Percentiles rank a stretch among this genome's conserved stretches.
Evolutionary conservation across 2,329 filamentous ascomycete genomes (phyloP).

Genomic region (Xylaria sp.): DNA sequence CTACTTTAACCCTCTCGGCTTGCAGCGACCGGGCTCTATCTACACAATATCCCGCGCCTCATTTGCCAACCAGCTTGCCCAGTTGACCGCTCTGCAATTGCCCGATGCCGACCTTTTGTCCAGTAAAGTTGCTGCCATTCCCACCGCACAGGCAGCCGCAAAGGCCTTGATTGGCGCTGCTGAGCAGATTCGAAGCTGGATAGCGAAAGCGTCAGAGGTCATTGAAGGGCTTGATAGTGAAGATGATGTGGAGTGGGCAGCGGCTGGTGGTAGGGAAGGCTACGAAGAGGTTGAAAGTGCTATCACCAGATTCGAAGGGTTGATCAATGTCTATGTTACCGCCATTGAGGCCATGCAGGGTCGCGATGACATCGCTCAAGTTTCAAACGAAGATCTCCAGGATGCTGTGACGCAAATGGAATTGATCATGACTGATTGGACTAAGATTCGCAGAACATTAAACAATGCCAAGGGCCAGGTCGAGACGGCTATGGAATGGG

Average conservation of each 20-base stretch:
- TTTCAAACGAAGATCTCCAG: constrained; percentile 77
- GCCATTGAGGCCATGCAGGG: constrained; percentile 93
- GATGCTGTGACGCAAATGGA: constrained; percentile 90
- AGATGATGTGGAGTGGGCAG: constrained; percentile 98
- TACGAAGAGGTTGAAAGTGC: constrained; percentile 77
- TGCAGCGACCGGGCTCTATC: constrained; percentile 82
- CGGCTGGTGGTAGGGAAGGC: constrained; percentile 83
- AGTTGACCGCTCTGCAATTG: constrained; percentile 88
- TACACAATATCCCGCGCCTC: constrained; percentile 93
- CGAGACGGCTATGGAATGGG: constrained; percentile 98
- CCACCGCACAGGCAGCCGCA: constrained; percentile 84
- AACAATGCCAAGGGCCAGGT: constrained; percentile 88
- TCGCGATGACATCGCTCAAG: constrained; percentile 76
- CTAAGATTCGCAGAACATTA: constrained; percentile 79
- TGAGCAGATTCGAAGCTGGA: constrained; percentile 94
- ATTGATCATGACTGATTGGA: constrained; percentile 83
- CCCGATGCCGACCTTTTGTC: constrained; percentile 87
- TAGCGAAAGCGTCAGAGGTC: constrained; percentile 89
- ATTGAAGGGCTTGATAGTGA: constrained; percentile 90
- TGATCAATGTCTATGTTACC: constrained; percentile 91
- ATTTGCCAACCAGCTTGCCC: constrained; percentile 91
- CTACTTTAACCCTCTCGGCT: constrained; percentile 74
- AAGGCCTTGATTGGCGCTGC: constrained; percentile 86
- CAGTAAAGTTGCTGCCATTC: constrained; percentile 83
- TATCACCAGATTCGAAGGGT: constrained; percentile 83